phyloP scores from a whole-genome alignment of 2,329 filamentous ascomycete species.

The Neoarthrinium moseri region DNA sequence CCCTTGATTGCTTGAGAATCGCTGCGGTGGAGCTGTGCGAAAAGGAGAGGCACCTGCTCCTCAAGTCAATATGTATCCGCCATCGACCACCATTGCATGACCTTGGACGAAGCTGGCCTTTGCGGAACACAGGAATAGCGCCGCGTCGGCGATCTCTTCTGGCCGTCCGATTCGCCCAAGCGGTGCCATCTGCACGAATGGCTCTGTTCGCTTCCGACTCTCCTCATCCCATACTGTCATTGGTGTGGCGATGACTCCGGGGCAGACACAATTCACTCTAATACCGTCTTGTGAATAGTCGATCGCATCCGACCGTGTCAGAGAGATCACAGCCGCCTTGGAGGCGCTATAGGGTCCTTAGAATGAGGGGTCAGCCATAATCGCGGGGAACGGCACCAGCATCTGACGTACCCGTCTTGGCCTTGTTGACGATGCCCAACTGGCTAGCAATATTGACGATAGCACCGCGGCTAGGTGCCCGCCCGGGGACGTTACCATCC shows the following conservation, averaged over 20 bases:
- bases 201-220: slow-evolving; percentile 33
- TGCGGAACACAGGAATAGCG: slow-evolving; percentile 47
- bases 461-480: slow-evolving; percentile 33
- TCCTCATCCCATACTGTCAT: slow-evolving; percentile 41
- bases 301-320: slow-evolving; percentile 56
- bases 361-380: not conserved
- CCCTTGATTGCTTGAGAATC: too few relatives aligned
- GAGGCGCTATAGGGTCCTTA: slow-evolving; percentile 53
- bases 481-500: slow-evolving; percentile 35
- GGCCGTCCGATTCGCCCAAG: slow-evolving; percentile 50
- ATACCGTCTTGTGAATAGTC: slow-evolving; percentile 47
- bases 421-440: slow-evolving; percentile 45
- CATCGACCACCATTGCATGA: slow-evolving; percentile 51
- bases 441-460: slow-evolving; percentile 54
- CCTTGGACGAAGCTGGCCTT: slow-evolving; percentile 51
- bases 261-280: slow-evolving; percentile 36
- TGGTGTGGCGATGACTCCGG: slow-evolving; percentile 44
- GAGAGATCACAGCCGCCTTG: slow-evolving; percentile 56
- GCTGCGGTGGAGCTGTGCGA: too few relatives aligned
- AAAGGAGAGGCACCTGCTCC: too few relatives aligned
- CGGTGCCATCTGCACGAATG: slow-evolving; percentile 43
- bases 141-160: slow-evolving; percentile 47
- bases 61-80: slow-evolving; percentile 38
- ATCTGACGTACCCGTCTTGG: slow-evolving; percentile 27
- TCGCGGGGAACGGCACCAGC: not conserved